Conservation (phyloP, 345 rosid species). For the Nephelium lappaceum region DNA sequence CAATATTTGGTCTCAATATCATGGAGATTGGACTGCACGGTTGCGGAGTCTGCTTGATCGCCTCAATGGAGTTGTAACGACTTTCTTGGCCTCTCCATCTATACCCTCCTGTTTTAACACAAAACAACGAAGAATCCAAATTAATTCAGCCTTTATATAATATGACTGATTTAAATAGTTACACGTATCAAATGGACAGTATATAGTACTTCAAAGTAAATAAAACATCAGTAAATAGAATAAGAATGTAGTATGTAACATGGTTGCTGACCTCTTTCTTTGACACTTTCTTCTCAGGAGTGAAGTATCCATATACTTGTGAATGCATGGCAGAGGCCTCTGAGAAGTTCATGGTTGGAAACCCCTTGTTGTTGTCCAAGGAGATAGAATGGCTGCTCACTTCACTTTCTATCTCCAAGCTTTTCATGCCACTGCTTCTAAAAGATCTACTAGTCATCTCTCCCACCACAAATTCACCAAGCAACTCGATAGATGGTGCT, state of each 20-base stretch:
- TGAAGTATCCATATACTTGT: constrained; percentile 8
- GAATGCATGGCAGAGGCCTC: constrained; percentile 22
- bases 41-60: constrained; percentile 48
- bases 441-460: constrained; percentile 33
- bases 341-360: constrained; percentile 19
- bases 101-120: constrained; percentile 29
- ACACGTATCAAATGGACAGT: background rate
- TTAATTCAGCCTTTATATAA: background rate
- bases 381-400: constrained; percentile 34
- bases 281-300: constrained; percentile 19
- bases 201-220: background rate
- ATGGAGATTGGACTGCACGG: constrained; percentile 33
- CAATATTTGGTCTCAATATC: constrained; percentile 8
- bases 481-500: constrained; percentile 48
- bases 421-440: constrained; percentile 23
- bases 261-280: constrained; percentile 22
- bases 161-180: background rate
- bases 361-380: constrained; percentile 23
- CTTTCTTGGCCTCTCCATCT: constrained; percentile 24
- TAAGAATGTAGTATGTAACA: background rate
- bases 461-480: constrained; percentile 47
- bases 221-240: background rate
- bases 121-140: constrained; percentile 12
- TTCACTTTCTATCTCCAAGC: constrained; percentile 29
- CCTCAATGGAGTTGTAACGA: constrained; percentile 41